These are phyloP conservation scores for Clathrospora elynae DNA, from an alignment of 2,329 filamentous ascomycete genomes.

Conservation along the genomic window DNA sequence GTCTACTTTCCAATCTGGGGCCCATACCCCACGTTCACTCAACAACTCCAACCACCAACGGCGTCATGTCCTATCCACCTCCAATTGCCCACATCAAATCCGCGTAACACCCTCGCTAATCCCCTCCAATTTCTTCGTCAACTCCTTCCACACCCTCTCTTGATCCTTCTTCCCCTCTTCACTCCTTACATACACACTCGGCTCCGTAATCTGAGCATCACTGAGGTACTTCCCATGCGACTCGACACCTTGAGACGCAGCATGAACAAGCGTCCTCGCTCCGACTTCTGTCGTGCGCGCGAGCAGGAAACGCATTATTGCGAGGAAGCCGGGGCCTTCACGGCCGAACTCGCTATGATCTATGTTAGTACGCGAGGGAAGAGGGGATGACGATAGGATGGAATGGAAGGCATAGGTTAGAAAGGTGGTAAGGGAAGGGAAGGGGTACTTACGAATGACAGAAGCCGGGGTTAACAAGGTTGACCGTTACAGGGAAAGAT, in stretches of 20 bases:
- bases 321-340: constrained; percentile 17
- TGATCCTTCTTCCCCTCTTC: constrained; percentile 46
- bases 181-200: constrained; percentile 44
- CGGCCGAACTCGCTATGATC: constrained; percentile 27
- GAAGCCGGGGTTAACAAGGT: constrained; percentile 42
- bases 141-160: constrained; percentile 48
- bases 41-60: too few species aligned
- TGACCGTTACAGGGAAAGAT: constrained; percentile 38
- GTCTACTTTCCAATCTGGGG: too few species aligned
- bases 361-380: constrained; percentile 4
- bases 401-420: not conserved
- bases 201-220: constrained; percentile 38
- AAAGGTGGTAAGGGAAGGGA: not conserved
- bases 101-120: constrained; percentile 42
- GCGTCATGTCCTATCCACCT: too few species aligned
- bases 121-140: constrained; percentile 47
- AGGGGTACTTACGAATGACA: constrained; percentile 37
- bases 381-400: too few species aligned
- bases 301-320: constrained; percentile 26
- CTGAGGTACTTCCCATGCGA: constrained; percentile 51
- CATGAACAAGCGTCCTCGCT: constrained; percentile 49
- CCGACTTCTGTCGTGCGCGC: constrained; percentile 51
- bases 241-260: constrained; percentile 42
- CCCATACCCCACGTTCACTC: too few species aligned
- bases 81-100: not conserved